Conservation (phyloP, 148 eudicot species). For the Amaranthus palmeri region DNA sequence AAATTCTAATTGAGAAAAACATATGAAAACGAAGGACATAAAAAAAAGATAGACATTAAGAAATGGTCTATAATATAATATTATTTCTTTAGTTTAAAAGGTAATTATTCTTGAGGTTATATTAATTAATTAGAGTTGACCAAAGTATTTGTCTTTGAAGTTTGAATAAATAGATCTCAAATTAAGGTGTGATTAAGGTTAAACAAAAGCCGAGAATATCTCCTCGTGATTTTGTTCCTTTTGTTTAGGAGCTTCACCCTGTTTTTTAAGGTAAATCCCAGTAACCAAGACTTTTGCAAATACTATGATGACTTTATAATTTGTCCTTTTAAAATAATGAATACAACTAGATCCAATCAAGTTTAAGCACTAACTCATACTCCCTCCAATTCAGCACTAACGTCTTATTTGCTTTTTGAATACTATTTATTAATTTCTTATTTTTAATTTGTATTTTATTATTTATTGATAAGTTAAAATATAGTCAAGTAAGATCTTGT, state of each 20-base stretch:
- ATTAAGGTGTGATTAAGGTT: conserved; percentile 4
- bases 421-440: too few relatives aligned
- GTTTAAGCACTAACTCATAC: too few relatives aligned
- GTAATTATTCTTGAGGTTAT: conserved; percentile 17
- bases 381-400: too few relatives aligned
- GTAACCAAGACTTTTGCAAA: not conserved
- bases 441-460: too few relatives aligned
- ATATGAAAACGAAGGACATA: too few relatives aligned
- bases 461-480: too few relatives aligned
- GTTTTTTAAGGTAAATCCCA: conserved; percentile 6
- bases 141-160: conserved; percentile 4
- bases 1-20: too few relatives aligned
- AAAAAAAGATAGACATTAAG: not conserved
- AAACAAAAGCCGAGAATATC: conserved; percentile 28
- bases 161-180: conserved; percentile 14
- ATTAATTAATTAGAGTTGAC: conserved; percentile 19
- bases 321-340: too few relatives aligned
- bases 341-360: too few relatives aligned
- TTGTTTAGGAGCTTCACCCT: conserved; percentile 15
- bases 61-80: not conserved
- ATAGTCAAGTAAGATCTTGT: too few relatives aligned
- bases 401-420: too few relatives aligned
- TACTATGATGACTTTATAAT: conserved; percentile 12
- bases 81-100: not conserved
- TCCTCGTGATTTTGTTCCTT: conserved; percentile 32